Evolutionary conservation across 306 rosid species (phyloP), one percentile per base, ranked within the genome.

Genomic region (Dryas octopetala): DNA sequence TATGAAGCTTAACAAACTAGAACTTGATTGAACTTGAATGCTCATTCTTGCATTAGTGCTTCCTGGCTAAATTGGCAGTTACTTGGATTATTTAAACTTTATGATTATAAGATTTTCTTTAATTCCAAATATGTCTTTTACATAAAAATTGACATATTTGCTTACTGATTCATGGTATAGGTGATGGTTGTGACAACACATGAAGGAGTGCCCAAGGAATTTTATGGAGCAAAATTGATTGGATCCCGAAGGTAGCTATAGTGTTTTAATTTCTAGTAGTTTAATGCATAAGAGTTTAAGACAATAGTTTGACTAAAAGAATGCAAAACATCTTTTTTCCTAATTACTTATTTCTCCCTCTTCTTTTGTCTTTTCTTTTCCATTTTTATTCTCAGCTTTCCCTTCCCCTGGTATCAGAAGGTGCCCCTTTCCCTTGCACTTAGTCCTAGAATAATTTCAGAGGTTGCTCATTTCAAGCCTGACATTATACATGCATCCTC

Each of bases 401-500:
- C 99, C 28, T 82, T 65, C 71, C 99, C 99, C 69, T 92, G 67
- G 93, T 96, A 96, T 86, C 91, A 92, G 81, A 92, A 96, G 69
- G 99, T 96, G 43, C 99, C 99, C 61, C 98, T 96, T 78, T 96
- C 99, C 66, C 88, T 96, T 53, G 99, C 99, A 68, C 93, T 96
- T 73, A 96, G 99, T 89, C 99, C 99, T 46, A 88, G 99, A 90
- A 96, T 96, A 80, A 89, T 96, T 78, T 89, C 97, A 23, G 98
- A 90, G 88, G 99, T 96, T 77, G 96, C 97, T 43, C 90, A 80
- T 74, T 96, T 96, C 78, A 96, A 96, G 87, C 99, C 99, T 62
- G 99, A 96, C 88, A 96, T 96, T 71, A 92, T 96, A 77, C 99
- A 96, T 60, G 99, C 99, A 63, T 96, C 99, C 52, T 96, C 99